Conservation (phyloP, 2,329 filamentous ascomycete species). For the Colletotrichum graminicola region DNA sequence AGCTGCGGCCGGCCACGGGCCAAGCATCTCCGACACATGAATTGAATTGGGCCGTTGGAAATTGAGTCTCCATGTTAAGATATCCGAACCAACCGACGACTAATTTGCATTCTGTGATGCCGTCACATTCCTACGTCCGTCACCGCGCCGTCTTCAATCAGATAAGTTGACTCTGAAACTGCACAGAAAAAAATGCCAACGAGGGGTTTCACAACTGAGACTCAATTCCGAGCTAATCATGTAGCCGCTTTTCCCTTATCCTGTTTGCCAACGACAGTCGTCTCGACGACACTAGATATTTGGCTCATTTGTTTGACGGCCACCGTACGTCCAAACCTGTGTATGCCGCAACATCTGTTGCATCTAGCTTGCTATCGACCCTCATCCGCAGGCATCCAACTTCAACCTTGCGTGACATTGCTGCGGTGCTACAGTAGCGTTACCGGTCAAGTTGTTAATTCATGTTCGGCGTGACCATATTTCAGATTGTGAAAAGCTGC, state of each 20-base stretch:
- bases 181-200: neutral
- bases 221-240: neutral
- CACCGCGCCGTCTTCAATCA: neutral
- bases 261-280: neutral
- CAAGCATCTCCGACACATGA: neutral
- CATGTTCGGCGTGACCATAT: neutral
- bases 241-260: neutral
- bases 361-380: neutral
- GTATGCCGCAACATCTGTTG: neutral
- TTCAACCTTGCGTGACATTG: no score
- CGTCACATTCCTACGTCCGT: neutral
- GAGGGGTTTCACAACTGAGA: neutral
- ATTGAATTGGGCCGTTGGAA: neutral
- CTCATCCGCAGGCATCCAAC: neutral
- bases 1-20: neutral
- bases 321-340: neutral
- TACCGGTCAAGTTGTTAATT: neutral
- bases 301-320: neutral
- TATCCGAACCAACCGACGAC: neutral
- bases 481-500: constrained; percentile 31
- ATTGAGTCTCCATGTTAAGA: neutral
- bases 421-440: neutral
- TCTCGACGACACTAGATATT: neutral
- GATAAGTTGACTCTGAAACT: neutral
- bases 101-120: neutral